A percentile compares a stretch with the other conserved stretches of the same genome.
phyloP scores from a whole-genome alignment of 2,329 filamentous ascomycete genomes.

The Hypoxylon sp. region DNA sequence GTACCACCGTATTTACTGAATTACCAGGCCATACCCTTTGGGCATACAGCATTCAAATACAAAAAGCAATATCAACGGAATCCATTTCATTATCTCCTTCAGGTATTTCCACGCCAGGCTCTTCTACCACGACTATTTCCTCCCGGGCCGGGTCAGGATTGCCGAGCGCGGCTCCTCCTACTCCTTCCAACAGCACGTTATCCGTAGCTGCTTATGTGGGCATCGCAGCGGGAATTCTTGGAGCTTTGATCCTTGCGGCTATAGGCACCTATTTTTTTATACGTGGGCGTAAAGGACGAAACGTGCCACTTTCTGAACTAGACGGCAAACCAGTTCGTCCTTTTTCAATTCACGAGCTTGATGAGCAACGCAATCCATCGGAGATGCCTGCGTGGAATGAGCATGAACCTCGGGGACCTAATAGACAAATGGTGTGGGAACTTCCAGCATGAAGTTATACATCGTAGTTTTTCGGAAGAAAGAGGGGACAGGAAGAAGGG shows the following conservation, averaged over 20 bases:
- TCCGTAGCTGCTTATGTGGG: conserved; percentile 15
- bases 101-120: background rate
- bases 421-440: conserved; percentile 29
- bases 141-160: background rate
- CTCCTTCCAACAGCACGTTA: background rate
- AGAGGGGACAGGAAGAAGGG: background rate
- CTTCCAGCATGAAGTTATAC: conserved; percentile 16
- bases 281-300: conserved; percentile 11
- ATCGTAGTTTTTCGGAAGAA: background rate
- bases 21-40: background rate
- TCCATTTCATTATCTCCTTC: conserved; percentile 1
- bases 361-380: conserved; percentile 11
- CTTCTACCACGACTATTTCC: background rate
- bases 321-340: background rate
- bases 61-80: conserved; percentile 4
- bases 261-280: conserved; percentile 19
- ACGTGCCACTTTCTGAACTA: background rate
- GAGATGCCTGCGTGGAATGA: conserved; percentile 30
- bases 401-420: background rate
- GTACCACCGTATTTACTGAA: too few relatives aligned
- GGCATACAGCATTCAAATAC: conserved; percentile 19
- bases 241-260: conserved; percentile 19
- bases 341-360: conserved; percentile 18
- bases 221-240: conserved; percentile 27
- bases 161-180: background rate